Conservation (phyloP, 2,329 filamentous ascomycete genomes). For the Akanthomyces lecanii region DNA sequence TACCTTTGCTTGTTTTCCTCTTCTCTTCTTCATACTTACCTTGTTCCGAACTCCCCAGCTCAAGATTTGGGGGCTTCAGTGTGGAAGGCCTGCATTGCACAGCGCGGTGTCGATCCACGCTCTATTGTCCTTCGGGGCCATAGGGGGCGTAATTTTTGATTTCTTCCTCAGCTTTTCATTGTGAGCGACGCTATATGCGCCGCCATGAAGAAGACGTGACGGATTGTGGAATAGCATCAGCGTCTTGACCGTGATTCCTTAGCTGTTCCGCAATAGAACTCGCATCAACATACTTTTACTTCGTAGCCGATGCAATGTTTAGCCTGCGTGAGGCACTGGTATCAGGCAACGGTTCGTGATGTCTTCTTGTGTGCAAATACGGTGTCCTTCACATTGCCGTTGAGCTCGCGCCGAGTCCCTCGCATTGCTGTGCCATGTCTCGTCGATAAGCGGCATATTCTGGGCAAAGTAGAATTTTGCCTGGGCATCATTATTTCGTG, state of each 20-base stretch:
- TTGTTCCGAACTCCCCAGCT: conserved; percentile 43
- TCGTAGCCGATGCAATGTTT: too few relatives aligned
- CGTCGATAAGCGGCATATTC: too few relatives aligned
- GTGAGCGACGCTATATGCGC: conserved; percentile 35
- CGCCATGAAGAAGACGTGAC: conserved; percentile 40
- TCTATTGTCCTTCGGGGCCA: conserved; percentile 54
- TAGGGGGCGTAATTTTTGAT: conserved; percentile 54
- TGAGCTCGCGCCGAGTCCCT: too few relatives aligned
- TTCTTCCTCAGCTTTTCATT: conserved; percentile 41
- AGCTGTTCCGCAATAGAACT: too few relatives aligned
- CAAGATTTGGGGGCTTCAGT: conserved; percentile 42
- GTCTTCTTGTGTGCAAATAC: not conserved
- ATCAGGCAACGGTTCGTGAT: not conserved
- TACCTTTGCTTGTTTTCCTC: conserved; percentile 24
- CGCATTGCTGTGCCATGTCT: too few relatives aligned
- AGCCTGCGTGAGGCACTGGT: too few relatives aligned
- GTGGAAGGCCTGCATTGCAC: conserved; percentile 53
- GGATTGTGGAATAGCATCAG: too few relatives aligned
- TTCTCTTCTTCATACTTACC: conserved; percentile 52
- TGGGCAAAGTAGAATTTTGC: too few relatives aligned
- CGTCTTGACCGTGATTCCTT: too few relatives aligned
- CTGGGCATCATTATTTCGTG: too few relatives aligned
- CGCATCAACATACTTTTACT: too few relatives aligned
- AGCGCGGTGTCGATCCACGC: conserved; percentile 45
- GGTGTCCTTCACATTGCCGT: not conserved